A percentile compares a stretch with the other conserved stretches of the same genome.
Conservation (phyloP, 208 protist genomes). For the Wallacemonas sp. region DNA sequence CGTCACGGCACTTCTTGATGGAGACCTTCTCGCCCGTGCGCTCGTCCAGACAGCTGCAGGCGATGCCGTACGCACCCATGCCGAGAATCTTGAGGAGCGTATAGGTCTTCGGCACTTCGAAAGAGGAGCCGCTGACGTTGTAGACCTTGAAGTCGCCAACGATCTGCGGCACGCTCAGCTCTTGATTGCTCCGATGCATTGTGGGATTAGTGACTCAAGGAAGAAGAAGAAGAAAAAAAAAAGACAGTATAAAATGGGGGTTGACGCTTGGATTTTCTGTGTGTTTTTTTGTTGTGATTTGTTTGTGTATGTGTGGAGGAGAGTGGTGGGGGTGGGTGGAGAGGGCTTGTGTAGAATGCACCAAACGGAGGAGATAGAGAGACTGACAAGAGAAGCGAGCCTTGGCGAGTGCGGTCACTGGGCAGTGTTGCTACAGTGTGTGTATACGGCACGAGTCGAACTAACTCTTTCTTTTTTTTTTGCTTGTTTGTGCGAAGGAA, state of each 20-base stretch:
- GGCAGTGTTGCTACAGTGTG: too few species aligned
- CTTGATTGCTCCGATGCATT: constrained; percentile 90
- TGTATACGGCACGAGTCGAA: too few species aligned
- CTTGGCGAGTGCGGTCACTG: too few species aligned
- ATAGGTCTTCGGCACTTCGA: constrained; percentile 81
- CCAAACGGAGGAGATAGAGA: too few species aligned
- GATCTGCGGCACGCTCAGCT: constrained; percentile 75
- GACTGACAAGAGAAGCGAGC: too few species aligned
- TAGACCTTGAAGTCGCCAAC: constrained; percentile 89
- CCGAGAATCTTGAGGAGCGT: constrained; percentile 91
- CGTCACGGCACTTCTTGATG: constrained; percentile 90
- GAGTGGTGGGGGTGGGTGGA: background rate
- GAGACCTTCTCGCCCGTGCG: constrained; percentile 85
- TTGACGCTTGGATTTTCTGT: background rate
- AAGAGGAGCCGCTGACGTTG: constrained; percentile 77
- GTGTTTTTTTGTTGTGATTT: constrained; percentile 7
- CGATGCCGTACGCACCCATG: constrained; percentile 96
- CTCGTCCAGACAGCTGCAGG: constrained; percentile 90
- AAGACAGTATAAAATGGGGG: background rate
- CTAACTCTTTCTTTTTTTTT: too few species aligned
- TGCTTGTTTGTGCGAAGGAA: background rate
- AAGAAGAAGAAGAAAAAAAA: too few species aligned
- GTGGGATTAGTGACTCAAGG: too few species aligned
- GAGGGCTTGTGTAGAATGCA: too few species aligned
- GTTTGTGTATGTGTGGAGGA: background rate